phyloP scores from a whole-genome alignment of 2,329 filamentous ascomycete species.

The Furcasterigmium sp. region DNA sequence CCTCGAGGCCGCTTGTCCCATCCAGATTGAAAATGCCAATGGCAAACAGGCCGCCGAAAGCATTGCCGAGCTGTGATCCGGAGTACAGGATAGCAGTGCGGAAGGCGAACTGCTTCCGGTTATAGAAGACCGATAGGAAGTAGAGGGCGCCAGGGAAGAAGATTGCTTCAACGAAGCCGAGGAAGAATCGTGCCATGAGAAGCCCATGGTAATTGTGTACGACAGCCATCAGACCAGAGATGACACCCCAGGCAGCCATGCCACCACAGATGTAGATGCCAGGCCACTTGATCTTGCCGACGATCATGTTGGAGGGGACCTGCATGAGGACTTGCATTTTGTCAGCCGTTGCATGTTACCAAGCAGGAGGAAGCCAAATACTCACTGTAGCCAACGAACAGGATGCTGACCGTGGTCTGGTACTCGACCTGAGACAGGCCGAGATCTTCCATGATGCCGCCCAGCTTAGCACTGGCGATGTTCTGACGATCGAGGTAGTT shows the following conservation, averaged over 20 bases:
- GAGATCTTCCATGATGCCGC: conserved; percentile 24
- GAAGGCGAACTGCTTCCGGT: conserved; percentile 26
- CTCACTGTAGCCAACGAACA: conserved; percentile 27
- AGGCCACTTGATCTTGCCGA: conserved; percentile 13
- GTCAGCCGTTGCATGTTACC: not conserved
- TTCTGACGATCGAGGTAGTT: conserved; percentile 23
- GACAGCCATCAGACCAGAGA: conserved; percentile 31
- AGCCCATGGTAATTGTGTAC: conserved; percentile 37
- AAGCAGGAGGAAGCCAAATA: not conserved
- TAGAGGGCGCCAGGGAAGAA: conserved; percentile 38
- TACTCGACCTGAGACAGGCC: conserved; percentile 25
- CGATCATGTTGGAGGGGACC: conserved; percentile 27
- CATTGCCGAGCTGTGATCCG: conserved; percentile 23
- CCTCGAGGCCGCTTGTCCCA: conserved; percentile 51
- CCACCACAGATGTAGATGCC: conserved; percentile 15
- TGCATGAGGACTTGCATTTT: conserved; percentile 21
- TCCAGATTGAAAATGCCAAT: conserved; percentile 50
- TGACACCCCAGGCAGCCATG: conserved; percentile 17
- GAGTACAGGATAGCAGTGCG: conserved; percentile 26
- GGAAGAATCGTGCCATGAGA: conserved; percentile 11
- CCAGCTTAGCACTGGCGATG: conserved; percentile 24
- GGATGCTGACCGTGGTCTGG: conserved; percentile 30
- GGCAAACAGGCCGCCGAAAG: conserved; percentile 28
- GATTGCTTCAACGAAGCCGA: conserved; percentile 11
- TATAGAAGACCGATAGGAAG: conserved; percentile 34